Evolutionary conservation across 1,284 basidiomycete species (phyloP), one percentile per base, ranked within the genome.

Genomic region (Phenoliferia sp.): DNA sequence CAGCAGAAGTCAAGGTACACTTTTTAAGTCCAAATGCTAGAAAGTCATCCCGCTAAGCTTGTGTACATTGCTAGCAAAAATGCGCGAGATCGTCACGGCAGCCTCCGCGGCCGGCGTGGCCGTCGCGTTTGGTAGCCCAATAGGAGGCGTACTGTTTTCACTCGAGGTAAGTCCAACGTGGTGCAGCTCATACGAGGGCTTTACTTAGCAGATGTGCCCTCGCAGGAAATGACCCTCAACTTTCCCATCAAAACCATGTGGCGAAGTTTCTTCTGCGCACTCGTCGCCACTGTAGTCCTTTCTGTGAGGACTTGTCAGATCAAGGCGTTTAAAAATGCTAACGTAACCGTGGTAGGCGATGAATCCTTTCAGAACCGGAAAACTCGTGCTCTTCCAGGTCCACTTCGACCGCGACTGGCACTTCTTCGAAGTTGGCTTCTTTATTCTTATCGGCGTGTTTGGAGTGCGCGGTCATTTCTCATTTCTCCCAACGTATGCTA

Each of bases 231-330:
- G 95, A 95, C 92, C 76, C 90, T 93, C 78, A 89, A 88, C 44
- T 98, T 96, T 79, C 95, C 91, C 59, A 94, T 95, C 78, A 89
- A 92, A 78, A 98, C 95, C 2, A 97, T 99, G 93, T 99, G 94
- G 94, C 83, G 90, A 73, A 94, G 90, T 76, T 98, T 99, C 79
- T 88, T 99, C 75, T 99, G 96, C 79, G 96, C 96, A 17, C 82
- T 99, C 62, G 90, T 97, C 31, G 95, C 96, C 3, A 98, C 95
- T 0, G 92, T 98, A 72, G 95, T 94, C 0, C 83, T 99, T 34
- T 90, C 94, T 44, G 93, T 94, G 70, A 75, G 90, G 84, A 33
- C 52, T 65, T 3, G 63, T 28, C 36, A 3, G 29, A 54, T 9
- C 10, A 54, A 9, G 16, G 19, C 19, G 3, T 33, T 9, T 15